These are phyloP conservation scores for Solanum paucissectum DNA, from an alignment of 257 asterid genomes.

Conservation along the genomic window DNA sequence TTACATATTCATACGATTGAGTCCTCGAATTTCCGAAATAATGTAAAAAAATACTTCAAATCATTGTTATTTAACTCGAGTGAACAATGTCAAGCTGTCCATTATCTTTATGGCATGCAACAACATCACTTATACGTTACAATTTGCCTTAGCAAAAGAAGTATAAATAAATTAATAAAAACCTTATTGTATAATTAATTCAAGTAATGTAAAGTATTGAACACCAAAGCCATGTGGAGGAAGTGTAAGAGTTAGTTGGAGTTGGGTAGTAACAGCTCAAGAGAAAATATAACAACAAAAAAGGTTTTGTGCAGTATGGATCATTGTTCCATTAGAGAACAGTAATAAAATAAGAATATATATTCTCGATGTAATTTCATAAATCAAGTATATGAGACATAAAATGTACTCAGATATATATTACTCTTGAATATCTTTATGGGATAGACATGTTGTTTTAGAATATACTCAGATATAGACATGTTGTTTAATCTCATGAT, in stretches of 20 bases:
- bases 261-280: not conserved
- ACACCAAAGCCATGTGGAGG: slow-evolving; percentile 9
- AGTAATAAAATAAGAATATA: too few relatives aligned
- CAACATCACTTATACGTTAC: slow-evolving; percentile 11
- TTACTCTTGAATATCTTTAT: not conserved
- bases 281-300: not conserved
- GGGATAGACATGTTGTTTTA: not conserved
- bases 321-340: too few relatives aligned
- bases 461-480: too few relatives aligned
- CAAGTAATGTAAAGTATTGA: not conserved
- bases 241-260: slow-evolving; percentile 5
- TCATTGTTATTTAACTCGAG: not conserved
- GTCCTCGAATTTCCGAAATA: fast-evolving
- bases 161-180: not conserved
- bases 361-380: fast-evolving
- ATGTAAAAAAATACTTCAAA: too few relatives aligned
- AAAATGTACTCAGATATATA: not conserved
- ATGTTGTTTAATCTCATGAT: too few relatives aligned
- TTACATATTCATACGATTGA: too few relatives aligned
- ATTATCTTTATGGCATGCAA: slow-evolving; percentile 15
- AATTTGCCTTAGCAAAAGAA: not conserved
- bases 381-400: too few relatives aligned
- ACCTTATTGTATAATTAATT: not conserved
- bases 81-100: slow-evolving; percentile 14
- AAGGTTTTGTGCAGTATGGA: not conserved